Percentiles rank a stretch among this genome's conserved stretches.
These are phyloP conservation scores for Paramecium sexaurelia DNA, from an alignment of 73 alveolate species.

Conservation along the genomic window DNA sequence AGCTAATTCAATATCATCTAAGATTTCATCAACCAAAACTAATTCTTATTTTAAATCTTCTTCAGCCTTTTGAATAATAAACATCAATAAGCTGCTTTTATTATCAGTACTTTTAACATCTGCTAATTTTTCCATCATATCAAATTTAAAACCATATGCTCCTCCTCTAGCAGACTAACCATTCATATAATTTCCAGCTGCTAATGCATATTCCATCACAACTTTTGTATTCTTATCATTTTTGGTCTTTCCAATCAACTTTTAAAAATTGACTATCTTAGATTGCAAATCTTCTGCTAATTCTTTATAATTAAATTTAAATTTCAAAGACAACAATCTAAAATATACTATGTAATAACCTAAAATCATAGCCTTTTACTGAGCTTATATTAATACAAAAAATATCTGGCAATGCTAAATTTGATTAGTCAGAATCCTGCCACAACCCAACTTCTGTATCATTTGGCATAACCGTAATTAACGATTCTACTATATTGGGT, in stretches of 20 bases:
- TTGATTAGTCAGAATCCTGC: constrained; percentile 70
- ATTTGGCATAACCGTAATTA: constrained; percentile 70
- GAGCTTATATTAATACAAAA: constrained; percentile 68
- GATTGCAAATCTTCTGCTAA: constrained; percentile 53
- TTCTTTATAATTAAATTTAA: constrained; percentile 64
- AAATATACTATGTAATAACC: constrained; percentile 65
- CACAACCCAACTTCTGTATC: constrained; percentile 62
- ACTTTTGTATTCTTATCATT: constrained; percentile 66
- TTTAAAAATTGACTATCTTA: constrained; percentile 60
- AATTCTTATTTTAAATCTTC: constrained; percentile 2
- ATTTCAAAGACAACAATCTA: constrained; percentile 54
- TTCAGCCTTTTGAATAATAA: constrained; percentile 60
- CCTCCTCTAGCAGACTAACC: constrained; percentile 85
- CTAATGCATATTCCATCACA: constrained; percentile 73
- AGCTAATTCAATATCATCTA: constrained; percentile 69
- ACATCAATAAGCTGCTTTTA: constrained; percentile 75
- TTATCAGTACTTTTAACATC: constrained; percentile 81
- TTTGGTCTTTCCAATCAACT: constrained; percentile 42
- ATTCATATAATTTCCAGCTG: constrained; percentile 83
- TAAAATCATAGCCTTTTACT: constrained; percentile 66
- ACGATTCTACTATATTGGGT: constrained; percentile 67
- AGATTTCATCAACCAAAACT: constrained; percentile 30
- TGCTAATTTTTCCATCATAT: constrained; percentile 72
- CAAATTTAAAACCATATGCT: constrained; percentile 81
- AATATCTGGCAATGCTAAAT: constrained; percentile 71